phyloP scores from a whole-genome alignment of 208 protist genomes.

The Leishmania guyanensis region DNA sequence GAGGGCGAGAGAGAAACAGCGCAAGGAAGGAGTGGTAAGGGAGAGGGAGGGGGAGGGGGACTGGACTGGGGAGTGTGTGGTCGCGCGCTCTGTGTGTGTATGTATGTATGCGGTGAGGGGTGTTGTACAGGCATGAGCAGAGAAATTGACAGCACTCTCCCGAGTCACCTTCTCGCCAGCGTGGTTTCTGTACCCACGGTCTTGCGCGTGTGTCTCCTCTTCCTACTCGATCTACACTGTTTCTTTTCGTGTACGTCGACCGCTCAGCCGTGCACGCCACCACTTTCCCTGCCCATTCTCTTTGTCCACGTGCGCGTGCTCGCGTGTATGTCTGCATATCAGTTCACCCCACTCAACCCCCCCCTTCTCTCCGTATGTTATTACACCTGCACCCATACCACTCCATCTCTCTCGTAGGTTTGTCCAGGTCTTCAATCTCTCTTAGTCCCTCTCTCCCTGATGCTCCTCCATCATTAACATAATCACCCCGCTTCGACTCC shows the following conservation, averaged over 20 bases:
- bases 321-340: not conserved
- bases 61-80: not conserved
- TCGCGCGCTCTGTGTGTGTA: not conserved
- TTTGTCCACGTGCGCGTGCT: not conserved
- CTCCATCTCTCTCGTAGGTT: not conserved
- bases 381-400: not conserved
- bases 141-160: not conserved
- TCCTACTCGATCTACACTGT: not conserved
- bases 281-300: not conserved
- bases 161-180: not conserved
- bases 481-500: not conserved
- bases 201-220: not conserved
- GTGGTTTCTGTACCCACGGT: not conserved
- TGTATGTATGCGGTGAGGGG: not conserved
- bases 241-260: not conserved
- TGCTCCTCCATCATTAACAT: not conserved
- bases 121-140: not conserved
- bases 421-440: not conserved
- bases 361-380: not conserved
- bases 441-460: not conserved
- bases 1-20: not conserved
- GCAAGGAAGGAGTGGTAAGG: not conserved
- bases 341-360: not conserved
- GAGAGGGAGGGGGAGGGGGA: not conserved
- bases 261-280: not conserved